These are phyloP conservation scores for Verticillium alfalfae DNA, from an alignment of 2,329 filamentous ascomycete species.

Conservation along the genomic window DNA sequence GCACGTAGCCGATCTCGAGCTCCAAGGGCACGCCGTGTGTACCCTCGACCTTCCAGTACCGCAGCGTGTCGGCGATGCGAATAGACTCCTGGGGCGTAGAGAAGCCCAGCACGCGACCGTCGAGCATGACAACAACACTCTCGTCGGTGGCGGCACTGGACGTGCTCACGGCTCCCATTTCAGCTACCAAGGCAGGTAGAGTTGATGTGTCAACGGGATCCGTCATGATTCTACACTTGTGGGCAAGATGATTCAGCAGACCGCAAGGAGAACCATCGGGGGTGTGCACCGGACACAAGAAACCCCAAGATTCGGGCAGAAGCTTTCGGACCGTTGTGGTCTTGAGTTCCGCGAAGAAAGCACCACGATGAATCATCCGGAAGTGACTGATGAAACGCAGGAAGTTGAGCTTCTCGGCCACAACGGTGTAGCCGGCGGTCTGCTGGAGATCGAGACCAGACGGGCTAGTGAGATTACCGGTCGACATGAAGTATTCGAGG, in stretches of 20 bases:
- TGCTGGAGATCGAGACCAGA: slow-evolving; percentile 94
- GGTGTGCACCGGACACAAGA: slow-evolving; percentile 94
- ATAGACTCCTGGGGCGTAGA: slow-evolving; percentile 80
- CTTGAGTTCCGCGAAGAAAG: slow-evolving; percentile 96
- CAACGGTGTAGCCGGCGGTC: slow-evolving; percentile 89
- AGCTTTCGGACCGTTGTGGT: slow-evolving; percentile 96
- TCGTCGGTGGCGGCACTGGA: slow-evolving; percentile 77
- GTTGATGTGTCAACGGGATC: slow-evolving; percentile 66
- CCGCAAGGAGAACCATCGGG: slow-evolving; percentile 95
- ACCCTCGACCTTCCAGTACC: slow-evolving; percentile 94
- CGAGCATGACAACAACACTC: slow-evolving; percentile 83
- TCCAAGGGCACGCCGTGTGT: slow-evolving; percentile 72
- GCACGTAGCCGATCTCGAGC: slow-evolving; percentile 89
- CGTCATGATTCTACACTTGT: slow-evolving; percentile 90
- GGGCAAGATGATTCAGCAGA: slow-evolving; percentile 87
- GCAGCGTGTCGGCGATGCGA: slow-evolving; percentile 76
- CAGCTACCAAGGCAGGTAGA: slow-evolving; percentile 67
- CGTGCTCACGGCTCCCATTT: slow-evolving; percentile 71
- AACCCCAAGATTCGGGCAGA: slow-evolving; percentile 95
- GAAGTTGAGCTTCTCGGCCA: slow-evolving; percentile 98
- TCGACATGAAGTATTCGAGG: slow-evolving; percentile 93
- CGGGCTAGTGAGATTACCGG: slow-evolving; percentile 85
- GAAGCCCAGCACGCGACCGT: slow-evolving; percentile 86
- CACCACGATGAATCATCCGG: slow-evolving; percentile 97
- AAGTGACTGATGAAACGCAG: slow-evolving; percentile 98